Percentiles rank a stretch among this genome's conserved stretches.
phyloP scores from a whole-genome alignment of 176 grass and related monocot species.

The Ensete glaucum region DNA sequence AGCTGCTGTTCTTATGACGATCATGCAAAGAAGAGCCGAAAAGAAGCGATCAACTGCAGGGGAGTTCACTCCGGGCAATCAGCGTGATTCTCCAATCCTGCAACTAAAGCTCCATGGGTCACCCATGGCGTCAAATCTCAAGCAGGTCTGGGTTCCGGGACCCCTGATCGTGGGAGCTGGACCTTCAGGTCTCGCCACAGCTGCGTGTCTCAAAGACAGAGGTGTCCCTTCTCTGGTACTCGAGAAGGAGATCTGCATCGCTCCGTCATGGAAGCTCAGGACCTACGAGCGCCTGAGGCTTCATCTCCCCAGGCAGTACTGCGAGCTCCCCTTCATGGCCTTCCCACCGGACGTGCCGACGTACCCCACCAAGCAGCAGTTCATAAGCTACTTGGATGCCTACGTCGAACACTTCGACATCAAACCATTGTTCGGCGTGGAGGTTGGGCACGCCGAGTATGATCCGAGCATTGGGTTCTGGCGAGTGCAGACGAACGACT shows the following conservation, averaged over 20 bases:
- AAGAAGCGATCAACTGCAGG: no score
- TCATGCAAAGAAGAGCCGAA: no score
- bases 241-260: conserved; percentile 66
- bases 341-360: conserved; percentile 54
- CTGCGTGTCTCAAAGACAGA: conserved; percentile 59
- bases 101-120: no score
- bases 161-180: conserved; percentile 77
- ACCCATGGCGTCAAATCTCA: conserved; percentile 19
- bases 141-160: conserved; percentile 67
- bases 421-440: conserved; percentile 34
- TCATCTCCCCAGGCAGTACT: conserved; percentile 60
- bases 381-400: conserved; percentile 67
- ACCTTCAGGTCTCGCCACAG: conserved; percentile 62
- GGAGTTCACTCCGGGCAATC: no score
- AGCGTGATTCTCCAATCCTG: no score
- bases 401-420: conserved; percentile 55
- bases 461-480: conserved; percentile 55
- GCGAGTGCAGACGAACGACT: conserved; percentile 28
- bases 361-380: conserved; percentile 74
- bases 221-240: conserved; percentile 67
- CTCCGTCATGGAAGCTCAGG: conserved; percentile 57
- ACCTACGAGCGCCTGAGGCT: conserved; percentile 77
- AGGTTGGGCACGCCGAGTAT: conserved; percentile 38
- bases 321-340: conserved; percentile 53
- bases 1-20: no score